Evolutionary conservation across 2,329 filamentous ascomycete species (phyloP).

Genomic region (Fusarium nanum): DNA sequence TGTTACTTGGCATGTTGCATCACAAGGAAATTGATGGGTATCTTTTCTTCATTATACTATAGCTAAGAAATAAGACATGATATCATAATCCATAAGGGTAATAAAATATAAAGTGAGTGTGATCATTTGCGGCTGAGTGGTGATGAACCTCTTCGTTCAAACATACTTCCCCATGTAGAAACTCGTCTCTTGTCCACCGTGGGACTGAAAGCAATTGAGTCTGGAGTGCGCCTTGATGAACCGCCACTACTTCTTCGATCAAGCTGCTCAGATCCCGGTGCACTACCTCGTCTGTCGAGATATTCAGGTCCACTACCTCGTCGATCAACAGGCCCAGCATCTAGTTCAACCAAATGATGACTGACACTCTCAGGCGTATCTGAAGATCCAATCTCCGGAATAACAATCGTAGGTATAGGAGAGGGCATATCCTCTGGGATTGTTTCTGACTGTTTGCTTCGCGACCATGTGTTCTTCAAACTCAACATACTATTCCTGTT

Average conservation of each 20-base stretch:
- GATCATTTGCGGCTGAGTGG: neutral
- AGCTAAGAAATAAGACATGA: conserved; percentile 16
- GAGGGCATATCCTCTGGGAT: neutral
- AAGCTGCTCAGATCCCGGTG: neutral
- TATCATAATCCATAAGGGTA: conserved; percentile 27
- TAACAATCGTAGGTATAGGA: neutral
- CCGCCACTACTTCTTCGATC: conserved; percentile 30
- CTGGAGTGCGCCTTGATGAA: conserved; percentile 15
- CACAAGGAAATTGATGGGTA: conserved; percentile 8
- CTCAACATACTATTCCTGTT: conserved; percentile 41
- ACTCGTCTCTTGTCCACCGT: neutral
- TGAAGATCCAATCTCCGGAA: conserved; percentile 12
- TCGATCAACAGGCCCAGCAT: conserved; percentile 1
- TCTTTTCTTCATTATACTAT: conserved; percentile 21
- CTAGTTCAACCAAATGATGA: conserved; percentile 6
- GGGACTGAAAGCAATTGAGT: conserved; percentile 21
- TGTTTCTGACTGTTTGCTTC: conserved; percentile 26
- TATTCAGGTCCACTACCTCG: conserved; percentile 20
- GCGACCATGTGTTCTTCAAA: conserved; percentile 46
- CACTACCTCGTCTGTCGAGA: too few species aligned
- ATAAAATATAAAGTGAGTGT: neutral
- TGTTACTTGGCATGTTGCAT: neutral
- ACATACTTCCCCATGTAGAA: conserved; percentile 14
- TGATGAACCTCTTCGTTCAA: conserved; percentile 14
- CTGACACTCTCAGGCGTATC: conserved; percentile 1